Base-by-base conservation (phyloP, 208 protist genomes). In the Leishmania tarentolae region DNA sequence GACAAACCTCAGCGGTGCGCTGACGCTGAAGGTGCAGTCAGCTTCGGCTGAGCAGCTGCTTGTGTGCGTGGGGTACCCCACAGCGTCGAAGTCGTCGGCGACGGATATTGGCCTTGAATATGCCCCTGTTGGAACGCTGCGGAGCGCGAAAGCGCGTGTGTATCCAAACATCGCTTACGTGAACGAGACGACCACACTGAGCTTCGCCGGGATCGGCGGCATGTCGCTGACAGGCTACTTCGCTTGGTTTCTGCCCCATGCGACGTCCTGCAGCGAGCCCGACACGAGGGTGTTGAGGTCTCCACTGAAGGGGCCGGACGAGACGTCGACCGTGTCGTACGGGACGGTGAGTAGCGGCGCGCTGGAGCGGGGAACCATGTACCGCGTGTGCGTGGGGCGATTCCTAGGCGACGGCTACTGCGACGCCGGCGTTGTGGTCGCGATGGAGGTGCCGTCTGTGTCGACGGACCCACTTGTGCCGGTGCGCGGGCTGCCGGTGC, bases 61-160 rank as follows among this genome's bases (percentile, higher is more conserved):
- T 31, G 72, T 93, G 44, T 93, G 90, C 83, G 85, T 86, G 13
- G 83, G 82, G 24, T 93, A 91, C 86, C 57, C 61, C 47, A 66
- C 19, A 35, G 82, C 75, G 81, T 86, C 24, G 47, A 42, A 19
- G 68, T 83, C 44, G 76, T 81, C 53, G 78, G 87, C 40, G 77
- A 75, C 61, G 59, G 44, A 28, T n/a, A 17, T 44, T 13, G 56
- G 56, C 17, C 17, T 82, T 42, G 46, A 47, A 42, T 87, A 84
- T 72, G 82, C 80, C 44, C 59, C 87, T 24, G 81, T 78, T 37
- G 53, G 87, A n/a, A 11, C 65, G 63, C 76, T 93, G 28, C 87
- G 76, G 1, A 74, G 88, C 59, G 44, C 79, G 21, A 37, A 8
- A 0, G 75, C 84, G 40, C 83, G 89, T 37, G 57, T 75, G 75